A percentile compares a stretch with the other conserved stretches of the same genome.
These are phyloP conservation scores for Magnaporthiopsis rhizophila DNA, from an alignment of 2,329 filamentous ascomycete species.

Conservation along the genomic window DNA sequence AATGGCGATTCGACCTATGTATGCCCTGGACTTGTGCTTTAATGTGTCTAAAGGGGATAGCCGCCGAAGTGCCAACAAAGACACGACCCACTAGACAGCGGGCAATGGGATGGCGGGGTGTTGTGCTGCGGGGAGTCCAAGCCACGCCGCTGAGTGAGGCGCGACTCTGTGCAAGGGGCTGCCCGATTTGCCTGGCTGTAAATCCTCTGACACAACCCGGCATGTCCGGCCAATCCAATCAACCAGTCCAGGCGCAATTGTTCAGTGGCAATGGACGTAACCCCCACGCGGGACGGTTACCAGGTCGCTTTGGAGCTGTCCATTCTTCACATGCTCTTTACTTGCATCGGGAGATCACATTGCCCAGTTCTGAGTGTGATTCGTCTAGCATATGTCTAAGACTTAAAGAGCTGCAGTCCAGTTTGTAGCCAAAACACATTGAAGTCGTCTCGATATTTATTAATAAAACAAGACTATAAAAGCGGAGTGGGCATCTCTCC, in stretches of 20 bases:
- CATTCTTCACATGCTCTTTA: background rate
- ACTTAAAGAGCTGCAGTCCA: background rate
- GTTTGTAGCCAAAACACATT: too few species aligned
- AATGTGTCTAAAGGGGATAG: too few species aligned
- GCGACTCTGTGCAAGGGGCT: too few species aligned
- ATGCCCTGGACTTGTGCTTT: too few species aligned
- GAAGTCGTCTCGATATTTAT: background rate
- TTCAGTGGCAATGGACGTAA: background rate
- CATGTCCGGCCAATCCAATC: background rate
- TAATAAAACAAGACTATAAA: background rate
- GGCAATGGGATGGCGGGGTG: background rate
- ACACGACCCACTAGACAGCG: background rate
- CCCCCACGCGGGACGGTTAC: background rate
- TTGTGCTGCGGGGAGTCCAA: background rate
- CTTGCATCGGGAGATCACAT: background rate
- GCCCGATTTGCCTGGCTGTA: background rate
- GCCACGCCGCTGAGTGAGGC: too few species aligned
- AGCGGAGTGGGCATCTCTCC: background rate
- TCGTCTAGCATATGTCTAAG: background rate
- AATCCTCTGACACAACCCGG: background rate
- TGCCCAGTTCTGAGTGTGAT: background rate
- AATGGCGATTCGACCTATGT: background rate
- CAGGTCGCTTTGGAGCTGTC: too few species aligned
- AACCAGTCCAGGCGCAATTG: too few species aligned
- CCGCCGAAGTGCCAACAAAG: background rate